Base-by-base conservation (phyloP, 2,329 filamentous ascomycete genomes). In the Bipolaris oryzae region DNA sequence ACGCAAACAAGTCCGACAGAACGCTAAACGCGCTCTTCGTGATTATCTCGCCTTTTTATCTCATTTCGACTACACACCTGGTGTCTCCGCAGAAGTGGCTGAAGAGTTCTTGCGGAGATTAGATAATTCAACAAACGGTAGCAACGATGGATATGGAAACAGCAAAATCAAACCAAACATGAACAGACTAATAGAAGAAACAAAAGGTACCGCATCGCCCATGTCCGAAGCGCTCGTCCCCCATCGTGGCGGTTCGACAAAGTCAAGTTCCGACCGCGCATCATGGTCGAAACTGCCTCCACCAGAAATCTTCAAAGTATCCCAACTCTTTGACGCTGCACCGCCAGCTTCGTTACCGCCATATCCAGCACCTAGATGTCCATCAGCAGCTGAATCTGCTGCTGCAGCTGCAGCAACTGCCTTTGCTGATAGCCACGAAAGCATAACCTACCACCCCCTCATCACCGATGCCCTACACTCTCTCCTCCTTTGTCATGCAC, bases 371-470 rank as follows among this genome's bases (percentile, higher is more conserved):
- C 52, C 79, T 77, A 6, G 67, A 54, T 13, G 74, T 66, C 47
- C 57, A 18, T 71, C 57, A 35, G 70, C 67, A 49, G 70, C 66
- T 31, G 71, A 74, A 15, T 63, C 63, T 0, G 60, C 67, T 9
- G 63, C 68, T 28, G 65, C 69, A 3, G 70, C 68, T 1, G 76
- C 78, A 38, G 75, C 76, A 45, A 63, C 67, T 25, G 70, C 71
- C 52, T 71, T 74, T 43, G 72, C 78, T 10, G 79, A 81, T 53
- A 80, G 78, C 50, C 81, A 85, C 41, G 89, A 92, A 76, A 83
- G 84, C 38, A 82, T 91, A 25, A 95, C 90, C 1, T 95, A 91
- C 72, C 91, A 96, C 68, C 92, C 91, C 0, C 82, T 95, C 7
- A 81, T 96, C 10, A 87, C 87, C 6, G 91, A 96, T 63, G 89